Conservation (phyloP, 345 rosid species). For the Populus tremula region DNA sequence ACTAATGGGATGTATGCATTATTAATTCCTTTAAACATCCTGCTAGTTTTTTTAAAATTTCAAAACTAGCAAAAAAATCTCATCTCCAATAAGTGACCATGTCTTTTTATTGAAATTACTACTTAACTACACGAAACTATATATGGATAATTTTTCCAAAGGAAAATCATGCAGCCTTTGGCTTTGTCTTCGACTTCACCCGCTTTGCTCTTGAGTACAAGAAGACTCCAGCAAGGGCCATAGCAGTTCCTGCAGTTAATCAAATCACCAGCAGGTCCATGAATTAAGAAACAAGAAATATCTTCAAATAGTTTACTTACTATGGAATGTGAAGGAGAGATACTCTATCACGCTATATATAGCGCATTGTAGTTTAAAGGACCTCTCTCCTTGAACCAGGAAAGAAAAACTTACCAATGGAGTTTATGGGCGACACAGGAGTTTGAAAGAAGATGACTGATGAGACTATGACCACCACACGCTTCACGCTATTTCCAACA, state of each 20-base stretch:
- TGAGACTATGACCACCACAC: conserved; percentile 74
- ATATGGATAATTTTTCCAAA: too few species aligned
- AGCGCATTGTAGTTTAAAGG: too few species aligned
- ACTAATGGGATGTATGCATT: too few species aligned
- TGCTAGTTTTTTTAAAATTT: too few species aligned
- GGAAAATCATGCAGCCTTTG: conserved; percentile 32
- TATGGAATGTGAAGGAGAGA: too few species aligned
- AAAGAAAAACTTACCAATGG: conserved; percentile 42
- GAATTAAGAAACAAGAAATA: neutral
- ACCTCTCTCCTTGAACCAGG: too few species aligned
- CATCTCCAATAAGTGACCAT: too few species aligned
- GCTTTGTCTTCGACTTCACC: conserved; percentile 35
- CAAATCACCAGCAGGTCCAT: neutral
- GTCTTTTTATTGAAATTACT: too few species aligned
- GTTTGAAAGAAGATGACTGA: conserved; percentile 68
- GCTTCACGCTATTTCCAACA: conserved; percentile 81
- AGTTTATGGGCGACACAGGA: conserved; percentile 56
- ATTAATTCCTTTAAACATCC: too few species aligned
- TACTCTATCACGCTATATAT: too few species aligned
- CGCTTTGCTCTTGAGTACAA: conserved; percentile 57
- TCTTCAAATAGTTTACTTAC: neutral
- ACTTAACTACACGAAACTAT: too few species aligned
- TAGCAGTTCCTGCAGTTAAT: conserved; percentile 55
- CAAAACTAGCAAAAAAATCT: too few species aligned
- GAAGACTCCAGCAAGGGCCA: conserved; percentile 78